Percentiles rank a stretch among this genome's conserved stretches.
Conservation (phyloP, 2,329 filamentous ascomycete genomes). For the Hypoxylon sp. region DNA sequence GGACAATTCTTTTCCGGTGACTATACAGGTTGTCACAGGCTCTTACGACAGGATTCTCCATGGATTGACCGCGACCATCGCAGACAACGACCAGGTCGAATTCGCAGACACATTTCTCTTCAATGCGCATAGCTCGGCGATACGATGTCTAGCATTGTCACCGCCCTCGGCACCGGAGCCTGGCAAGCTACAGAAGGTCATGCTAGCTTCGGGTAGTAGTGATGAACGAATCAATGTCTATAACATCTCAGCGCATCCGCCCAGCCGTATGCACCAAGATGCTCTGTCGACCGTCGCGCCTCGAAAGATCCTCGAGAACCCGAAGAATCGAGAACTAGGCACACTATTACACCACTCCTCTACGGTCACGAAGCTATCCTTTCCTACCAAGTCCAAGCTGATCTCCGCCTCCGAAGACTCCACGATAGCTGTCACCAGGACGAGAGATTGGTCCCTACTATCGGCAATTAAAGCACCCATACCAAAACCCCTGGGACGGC, state of each 20-base stretch:
- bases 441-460: conserved; percentile 87
- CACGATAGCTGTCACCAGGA: conserved; percentile 85
- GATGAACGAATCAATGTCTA: conserved; percentile 97
- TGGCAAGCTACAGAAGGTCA: conserved; percentile 78
- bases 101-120: conserved; percentile 97
- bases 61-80: conserved; percentile 81
- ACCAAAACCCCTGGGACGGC: conserved; percentile 79
- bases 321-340: conserved; percentile 87
- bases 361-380: conserved; percentile 79
- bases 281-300: conserved; percentile 73
- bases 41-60: conserved; percentile 95
- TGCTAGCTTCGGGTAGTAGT: conserved; percentile 89
- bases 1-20: conserved; percentile 51
- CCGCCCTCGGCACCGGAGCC: conserved; percentile 70
- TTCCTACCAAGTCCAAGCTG: conserved; percentile 87
- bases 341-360: conserved; percentile 86
- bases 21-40: conserved; percentile 89
- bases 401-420: conserved; percentile 91
- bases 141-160: conserved; percentile 88
- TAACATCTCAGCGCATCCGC: conserved; percentile 78
- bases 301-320: conserved; percentile 81
- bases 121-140: conserved; percentile 88
- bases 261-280: conserved; percentile 63
- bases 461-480: conserved; percentile 89
- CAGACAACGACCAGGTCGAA: conserved; percentile 58